These are phyloP conservation scores for Wallemia ichthyophaga DNA, from an alignment of 1,284 basidiomycete genomes.

Conservation along the genomic window DNA sequence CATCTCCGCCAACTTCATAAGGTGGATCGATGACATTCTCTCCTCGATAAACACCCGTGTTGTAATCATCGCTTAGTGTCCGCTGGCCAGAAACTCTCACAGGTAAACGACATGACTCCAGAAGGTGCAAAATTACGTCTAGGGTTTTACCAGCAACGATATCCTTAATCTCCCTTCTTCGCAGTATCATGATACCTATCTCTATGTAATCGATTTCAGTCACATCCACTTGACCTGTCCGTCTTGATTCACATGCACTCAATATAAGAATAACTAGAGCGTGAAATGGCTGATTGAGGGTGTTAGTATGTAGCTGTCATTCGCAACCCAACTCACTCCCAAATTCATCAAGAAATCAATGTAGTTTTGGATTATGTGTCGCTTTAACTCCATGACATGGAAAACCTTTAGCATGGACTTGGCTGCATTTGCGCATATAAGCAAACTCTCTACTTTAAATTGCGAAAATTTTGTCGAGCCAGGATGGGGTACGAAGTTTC, in stretches of 20 bases:
- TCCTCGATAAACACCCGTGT: too few species aligned
- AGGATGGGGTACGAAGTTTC: background rate
- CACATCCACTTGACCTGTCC: background rate
- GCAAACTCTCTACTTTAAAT: background rate
- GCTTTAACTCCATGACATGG: too few species aligned
- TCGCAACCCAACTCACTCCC: background rate
- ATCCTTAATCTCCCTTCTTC: background rate
- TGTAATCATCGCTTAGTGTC: too few species aligned
- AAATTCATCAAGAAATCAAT: background rate
- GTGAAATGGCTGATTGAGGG: background rate
- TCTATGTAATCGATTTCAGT: background rate
- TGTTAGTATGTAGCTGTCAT: background rate
- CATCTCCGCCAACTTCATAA: too few species aligned
- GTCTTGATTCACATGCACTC: background rate
- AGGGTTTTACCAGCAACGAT: background rate
- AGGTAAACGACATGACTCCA: too few species aligned
- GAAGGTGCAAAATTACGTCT: too few species aligned
- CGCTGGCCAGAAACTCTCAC: too few species aligned
- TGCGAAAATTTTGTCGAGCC: background rate
- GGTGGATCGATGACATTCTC: too few species aligned
- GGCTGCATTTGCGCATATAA: background rate
- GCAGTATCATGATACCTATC: background rate
- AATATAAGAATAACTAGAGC: background rate
- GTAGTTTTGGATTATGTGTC: background rate
- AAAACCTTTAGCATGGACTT: too few species aligned